These are phyloP conservation scores for Huntiella moniliformis DNA, from an alignment of 2,329 filamentous ascomycete genomes.

Conservation along the genomic window DNA sequence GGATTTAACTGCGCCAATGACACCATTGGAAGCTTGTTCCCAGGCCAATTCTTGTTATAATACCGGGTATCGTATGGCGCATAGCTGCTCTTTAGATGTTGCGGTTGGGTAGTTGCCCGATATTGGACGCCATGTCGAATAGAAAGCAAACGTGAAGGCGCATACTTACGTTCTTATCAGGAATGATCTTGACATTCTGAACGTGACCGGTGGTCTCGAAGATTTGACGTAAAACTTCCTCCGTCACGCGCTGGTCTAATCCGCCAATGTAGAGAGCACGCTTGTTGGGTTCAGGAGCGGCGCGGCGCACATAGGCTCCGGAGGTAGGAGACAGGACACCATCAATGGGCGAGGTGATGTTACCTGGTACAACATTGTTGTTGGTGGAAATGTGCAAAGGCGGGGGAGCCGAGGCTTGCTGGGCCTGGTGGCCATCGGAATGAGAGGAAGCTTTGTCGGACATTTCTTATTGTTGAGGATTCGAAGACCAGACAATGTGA, in stretches of 20 bases:
- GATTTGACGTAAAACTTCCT: constrained; percentile 90
- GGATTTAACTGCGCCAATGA: no score
- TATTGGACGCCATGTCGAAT: no score
- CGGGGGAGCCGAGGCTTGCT: constrained; percentile 76
- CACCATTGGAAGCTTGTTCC: no score
- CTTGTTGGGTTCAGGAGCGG: constrained; percentile 96
- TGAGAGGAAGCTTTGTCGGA: constrained; percentile 34
- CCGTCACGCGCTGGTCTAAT: constrained; percentile 82
- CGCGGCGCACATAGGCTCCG: constrained; percentile 66
- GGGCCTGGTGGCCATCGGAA: constrained; percentile 48
- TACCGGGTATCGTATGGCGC: no score
- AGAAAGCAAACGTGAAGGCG: neutral
- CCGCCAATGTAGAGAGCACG: constrained; percentile 90
- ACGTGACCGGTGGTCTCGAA: constrained; percentile 98
- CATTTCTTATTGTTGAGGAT: constrained; percentile 34
- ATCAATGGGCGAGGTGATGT: constrained; percentile 74
- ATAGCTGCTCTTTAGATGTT: no score
- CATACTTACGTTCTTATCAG: constrained; percentile 87
- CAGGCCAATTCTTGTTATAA: no score
- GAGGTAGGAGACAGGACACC: constrained; percentile 69
- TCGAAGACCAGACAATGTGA: constrained; percentile 2
- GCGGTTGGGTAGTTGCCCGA: no score
- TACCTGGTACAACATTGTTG: constrained; percentile 84
- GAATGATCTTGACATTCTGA: constrained; percentile 97
- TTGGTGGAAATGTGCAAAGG: constrained; percentile 90